Evolutionary conservation across 345 rosid species (phyloP).

Genomic region (Ricinus communis): DNA sequence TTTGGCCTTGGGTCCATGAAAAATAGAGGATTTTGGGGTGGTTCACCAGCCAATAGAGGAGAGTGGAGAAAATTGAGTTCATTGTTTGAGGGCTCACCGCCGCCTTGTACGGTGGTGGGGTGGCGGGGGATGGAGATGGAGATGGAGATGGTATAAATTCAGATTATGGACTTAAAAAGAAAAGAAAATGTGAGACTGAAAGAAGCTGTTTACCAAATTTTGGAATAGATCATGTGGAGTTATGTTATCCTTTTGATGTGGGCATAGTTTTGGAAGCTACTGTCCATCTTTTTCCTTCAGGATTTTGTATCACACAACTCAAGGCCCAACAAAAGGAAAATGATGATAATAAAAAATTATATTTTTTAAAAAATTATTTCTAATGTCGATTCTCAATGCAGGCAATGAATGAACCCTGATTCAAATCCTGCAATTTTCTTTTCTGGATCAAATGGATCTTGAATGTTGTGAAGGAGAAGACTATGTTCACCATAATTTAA

Average conservation of each 20-base stretch:
- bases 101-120: not conserved
- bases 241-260: not conserved
- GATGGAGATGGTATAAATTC: not conserved
- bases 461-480: too few relatives aligned
- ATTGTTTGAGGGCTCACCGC: not conserved
- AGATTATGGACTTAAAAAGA: too few relatives aligned
- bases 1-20: conserved; percentile 56
- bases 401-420: too few relatives aligned
- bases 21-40: conserved; percentile 57
- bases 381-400: too few relatives aligned
- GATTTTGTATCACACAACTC: too few relatives aligned
- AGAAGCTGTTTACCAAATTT: not conserved
- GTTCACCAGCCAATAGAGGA: conserved; percentile 54
- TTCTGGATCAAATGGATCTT: too few relatives aligned
- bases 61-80: conserved; percentile 26
- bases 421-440: too few relatives aligned
- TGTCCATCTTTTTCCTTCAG: too few relatives aligned
- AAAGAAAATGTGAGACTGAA: not conserved
- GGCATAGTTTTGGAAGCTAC: not conserved
- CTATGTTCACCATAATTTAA: too few relatives aligned
- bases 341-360: too few relatives aligned
- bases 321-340: too few relatives aligned
- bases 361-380: too few relatives aligned
- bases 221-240: not conserved
- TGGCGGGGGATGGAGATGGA: not conserved